These are phyloP conservation scores for Ophiocytium majus DNA, from an alignment of 352 stramenopile genomes.

Conservation along the genomic window DNA sequence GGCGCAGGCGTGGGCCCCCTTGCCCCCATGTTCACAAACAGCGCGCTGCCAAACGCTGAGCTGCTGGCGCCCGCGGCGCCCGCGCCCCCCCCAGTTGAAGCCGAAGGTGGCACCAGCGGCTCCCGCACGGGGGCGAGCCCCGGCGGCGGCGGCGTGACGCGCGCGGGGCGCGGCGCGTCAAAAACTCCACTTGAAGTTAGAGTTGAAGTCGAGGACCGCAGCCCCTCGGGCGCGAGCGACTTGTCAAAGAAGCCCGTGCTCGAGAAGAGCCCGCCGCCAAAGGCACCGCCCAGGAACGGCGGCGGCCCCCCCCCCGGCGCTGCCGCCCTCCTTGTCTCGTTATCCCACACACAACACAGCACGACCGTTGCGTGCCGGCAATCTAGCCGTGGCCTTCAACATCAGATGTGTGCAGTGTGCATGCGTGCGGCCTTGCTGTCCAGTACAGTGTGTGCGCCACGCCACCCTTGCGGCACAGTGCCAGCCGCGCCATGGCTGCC, in stretches of 20 bases:
- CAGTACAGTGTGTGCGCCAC: neutral
- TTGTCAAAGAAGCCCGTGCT: conserved; percentile 21
- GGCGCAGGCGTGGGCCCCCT: neutral
- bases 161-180: neutral
- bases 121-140: conserved; percentile 5
- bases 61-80: neutral
- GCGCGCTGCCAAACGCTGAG: conserved; percentile 43
- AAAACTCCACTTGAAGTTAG: neutral
- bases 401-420: neutral
- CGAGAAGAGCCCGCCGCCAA: conserved; percentile 47
- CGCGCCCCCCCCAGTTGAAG: neutral
- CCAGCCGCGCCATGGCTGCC: neutral
- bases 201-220: neutral
- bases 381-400: neutral
- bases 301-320: too few relatives aligned
- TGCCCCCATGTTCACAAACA: conserved; percentile 22
- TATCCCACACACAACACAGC: neutral
- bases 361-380: neutral
- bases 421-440: neutral
- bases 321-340: neutral
- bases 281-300: neutral
- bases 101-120: neutral
- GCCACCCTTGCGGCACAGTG: neutral
- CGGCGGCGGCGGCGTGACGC: neutral
- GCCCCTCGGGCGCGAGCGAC: neutral